Base-by-base conservation (phyloP, 164 flowering plant species). In the Sextonia rubra region DNA sequence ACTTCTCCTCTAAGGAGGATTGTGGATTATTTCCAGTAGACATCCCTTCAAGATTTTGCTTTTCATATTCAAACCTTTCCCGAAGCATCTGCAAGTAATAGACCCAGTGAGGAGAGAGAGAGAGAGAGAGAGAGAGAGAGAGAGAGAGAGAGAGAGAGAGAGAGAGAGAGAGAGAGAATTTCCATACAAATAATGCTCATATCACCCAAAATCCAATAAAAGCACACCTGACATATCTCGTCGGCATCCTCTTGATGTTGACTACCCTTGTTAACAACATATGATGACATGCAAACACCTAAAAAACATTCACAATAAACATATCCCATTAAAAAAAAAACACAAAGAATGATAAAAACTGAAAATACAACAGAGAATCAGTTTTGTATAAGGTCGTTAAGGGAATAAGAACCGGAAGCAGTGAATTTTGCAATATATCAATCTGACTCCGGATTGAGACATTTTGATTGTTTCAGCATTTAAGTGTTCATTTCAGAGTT, bases 261-360 rank as follows among this genome's bases (percentile, higher is more conserved):
- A 69, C 78, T 84, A 71, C 47, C 74, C 72, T 80, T 80, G 1
- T 75, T 76, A 5, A 77, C 71, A 52, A 93, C 68, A 78, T 71
- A 73, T 22, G 88, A 78, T 63, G 92, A 78, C 90, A 91, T 76
- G 77, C 91, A 84, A 70, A 89, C 77, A 74, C 95, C 98, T 93
- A 64, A 24, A 24, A 18, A 9, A n/a, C 44, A 20, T 52, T 52
- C 44, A 37, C 8, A 52, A 52, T 5, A 52, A 47, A 52, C 58
- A 52, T 52, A 52, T 52, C 58, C 3, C 2, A 3, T 52, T 20
- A 52, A 17, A 52, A 37, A 37, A 7, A 37, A 7, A 37, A 30
- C 8, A 37, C 44, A 37, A 37, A 37, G 44, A 1, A 37, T 37
- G 44, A 37, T 37, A 37, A 37, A 32, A 37, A 37, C 8, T 37